Evolutionary conservation across 768 basidiomycete genomes (phyloP), one percentile per base, ranked within the genome.

Genomic region (Xerocomus brunneocitrinus): DNA sequence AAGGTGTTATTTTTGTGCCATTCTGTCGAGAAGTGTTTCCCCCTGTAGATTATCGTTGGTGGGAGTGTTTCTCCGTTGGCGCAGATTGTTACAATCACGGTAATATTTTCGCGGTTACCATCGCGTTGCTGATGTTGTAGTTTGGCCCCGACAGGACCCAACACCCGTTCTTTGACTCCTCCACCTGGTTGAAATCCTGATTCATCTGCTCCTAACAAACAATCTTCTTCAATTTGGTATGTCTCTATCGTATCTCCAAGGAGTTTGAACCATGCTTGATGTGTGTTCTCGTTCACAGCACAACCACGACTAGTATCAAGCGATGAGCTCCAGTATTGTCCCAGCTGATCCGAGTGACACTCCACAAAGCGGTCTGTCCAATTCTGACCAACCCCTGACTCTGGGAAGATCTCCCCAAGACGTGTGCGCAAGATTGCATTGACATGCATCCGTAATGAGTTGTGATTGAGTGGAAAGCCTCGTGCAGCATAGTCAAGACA

Each of bases 1-100:
- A 55, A 4, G 4, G 22, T 5, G 45, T 65, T 65, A 6, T 51
- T 53, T 50, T 67, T 51, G 10, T 60, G 54, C 62, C 66, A 68
- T 9, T 8, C 30, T 60, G 24, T 10, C 50, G 27, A 78, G 25
- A 64, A 2, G n/a, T 27, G 6, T 64, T 35, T 0, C n/a, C 59
- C 66, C n/a, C 65, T 62, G 6, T 56, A 53, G 8, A 64, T 76
- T 8, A 32, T 12, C 3, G 69, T 58, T 4, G 77, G 79, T 1
- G 66, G 62, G 0, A 68, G 52, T 0, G 58, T 40, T 2, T 71
- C 70, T 0, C 78, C 75, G 62, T 75, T 70, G 0, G 71, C 71
- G 58, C 75, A 74, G 22, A 79, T 78, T 3, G 73, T 74, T 0
- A 71, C 65, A 43, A 79, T 56, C 0, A 63, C 42, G 0, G 66